These are phyloP conservation scores for Cordia subcordata DNA, from an alignment of 257 asterid genomes.

Conservation along the genomic window DNA sequence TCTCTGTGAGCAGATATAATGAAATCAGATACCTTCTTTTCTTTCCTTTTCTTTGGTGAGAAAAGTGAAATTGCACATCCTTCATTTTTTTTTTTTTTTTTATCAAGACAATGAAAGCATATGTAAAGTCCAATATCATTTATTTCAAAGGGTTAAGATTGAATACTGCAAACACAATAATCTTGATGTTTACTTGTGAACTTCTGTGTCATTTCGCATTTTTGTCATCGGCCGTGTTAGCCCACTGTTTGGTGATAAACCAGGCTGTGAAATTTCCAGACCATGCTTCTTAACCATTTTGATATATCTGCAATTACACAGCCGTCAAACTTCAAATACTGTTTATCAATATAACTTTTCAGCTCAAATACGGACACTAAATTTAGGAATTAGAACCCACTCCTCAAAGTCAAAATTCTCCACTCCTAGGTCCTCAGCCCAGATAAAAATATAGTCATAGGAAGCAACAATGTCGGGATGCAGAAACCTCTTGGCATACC, in stretches of 20 bases:
- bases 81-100: no score
- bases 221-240: conserved; percentile 89
- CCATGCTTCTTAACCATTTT: conserved; percentile 72
- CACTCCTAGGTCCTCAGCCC: conserved; percentile 96
- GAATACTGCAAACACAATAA: no score
- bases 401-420: conserved; percentile 74
- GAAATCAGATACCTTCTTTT: not conserved
- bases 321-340: not conserved
- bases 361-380: not conserved
- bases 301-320: conserved; percentile 45
- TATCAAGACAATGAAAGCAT: not conserved
- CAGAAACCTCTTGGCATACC: conserved; percentile 94
- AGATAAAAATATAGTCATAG: conserved; percentile 72
- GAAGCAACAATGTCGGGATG: conserved; percentile 88
- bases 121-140: not conserved
- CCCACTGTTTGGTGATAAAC: conserved; percentile 74
- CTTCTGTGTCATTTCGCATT: conserved; percentile 67
- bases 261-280: conserved; percentile 89
- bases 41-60: not conserved
- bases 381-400: conserved; percentile 37
- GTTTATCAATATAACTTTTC: not conserved
- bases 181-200: conserved; percentile 57
- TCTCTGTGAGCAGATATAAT: conserved; percentile 38
- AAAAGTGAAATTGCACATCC: not conserved
- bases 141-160: no score